Percentiles rank a stretch among this genome's conserved stretches.
phyloP scores from a whole-genome alignment of 2,329 filamentous ascomycete genomes.

The Monosporascus sp. region DNA sequence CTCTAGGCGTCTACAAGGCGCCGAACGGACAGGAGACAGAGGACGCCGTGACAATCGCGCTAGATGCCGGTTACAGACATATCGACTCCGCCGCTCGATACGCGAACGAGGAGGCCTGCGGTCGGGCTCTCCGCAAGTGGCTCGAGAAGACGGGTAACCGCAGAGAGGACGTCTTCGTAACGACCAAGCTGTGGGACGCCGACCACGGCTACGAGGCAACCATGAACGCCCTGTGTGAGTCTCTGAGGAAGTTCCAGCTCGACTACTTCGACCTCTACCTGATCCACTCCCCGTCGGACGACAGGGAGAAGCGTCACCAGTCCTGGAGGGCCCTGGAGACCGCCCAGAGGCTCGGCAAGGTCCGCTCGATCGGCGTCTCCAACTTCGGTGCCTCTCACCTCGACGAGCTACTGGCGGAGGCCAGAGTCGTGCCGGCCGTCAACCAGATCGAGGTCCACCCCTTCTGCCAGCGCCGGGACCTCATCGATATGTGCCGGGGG shows the following conservation, averaged over 20 bases:
- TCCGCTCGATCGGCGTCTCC: constrained; percentile 39
- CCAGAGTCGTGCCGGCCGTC: constrained; percentile 44
- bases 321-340: constrained; percentile 17
- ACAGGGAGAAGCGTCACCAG: constrained; percentile 37
- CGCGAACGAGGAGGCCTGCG: constrained; percentile 17
- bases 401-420: constrained; percentile 31
- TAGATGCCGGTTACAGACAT: constrained; percentile 48
- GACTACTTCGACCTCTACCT: constrained; percentile 51
- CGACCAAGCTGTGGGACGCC: constrained; percentile 35
- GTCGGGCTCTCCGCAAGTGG: constrained; percentile 16
- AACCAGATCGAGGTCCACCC: constrained; percentile 61
- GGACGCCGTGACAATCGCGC: constrained; percentile 28
- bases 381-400: constrained; percentile 31
- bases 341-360: constrained; percentile 31
- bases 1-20: constrained; percentile 43
- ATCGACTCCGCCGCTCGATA: constrained; percentile 42
- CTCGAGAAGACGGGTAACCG: constrained; percentile 25
- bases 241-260: constrained; percentile 39
- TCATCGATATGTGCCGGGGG: constrained; percentile 42
- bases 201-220: constrained; percentile 21
- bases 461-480: constrained; percentile 49
- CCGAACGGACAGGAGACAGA: constrained; percentile 36
- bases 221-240: constrained; percentile 35
- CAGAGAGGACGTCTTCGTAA: constrained; percentile 31
- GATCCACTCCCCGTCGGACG: constrained; percentile 41